Base-by-base conservation (phyloP, 768 basidiomycete species). In the Tylopilus sp. region DNA sequence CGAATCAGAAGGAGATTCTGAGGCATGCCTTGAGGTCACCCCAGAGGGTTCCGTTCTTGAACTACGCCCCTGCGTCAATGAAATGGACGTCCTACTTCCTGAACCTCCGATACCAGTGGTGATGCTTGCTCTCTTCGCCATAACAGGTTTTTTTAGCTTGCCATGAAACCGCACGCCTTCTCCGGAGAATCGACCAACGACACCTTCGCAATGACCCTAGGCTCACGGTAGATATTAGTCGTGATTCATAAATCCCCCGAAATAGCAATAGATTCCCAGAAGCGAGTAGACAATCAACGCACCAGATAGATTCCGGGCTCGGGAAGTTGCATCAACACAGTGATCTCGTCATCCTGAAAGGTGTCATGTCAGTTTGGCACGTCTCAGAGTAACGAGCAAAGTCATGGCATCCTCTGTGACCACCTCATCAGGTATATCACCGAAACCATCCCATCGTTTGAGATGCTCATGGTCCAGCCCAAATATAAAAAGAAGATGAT, bases 121-220 rank as follows among this genome's bases (percentile, higher is more conserved):
- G 38, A 53, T 56, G 26, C 68, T 70, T 13, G 56, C 48, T 23
- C 89, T 79, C 68, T 87, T 90, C 3, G 88, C 79, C 75, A 86
- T 85, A 56, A 93, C 73, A 0, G 88, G 86, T 48, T 81, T 83
- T 74, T 94, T 93, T 54, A 94, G 78, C 57, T 82, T 86, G 3
- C 78, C 74, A 52, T 82, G 82, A 61, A 92, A 88, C 7, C 71
- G 78, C 10, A 94, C 91, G 51, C 85, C 72, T 20, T 67, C 56
- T 0, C 78, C 82, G 17, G 71, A 69, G 62, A 94, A 92, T 6
- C 81, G 77, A 10, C 91, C 91, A 3, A 93, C 86, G 47, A 93
- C 87, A 47, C 85, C 91, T 70, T 94, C 91, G 62, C 91, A 94
- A 57, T 85, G 88, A 4, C 91, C 91, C 89, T 91, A 13, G 8